A percentile compares a stretch with the other conserved stretches of the same genome.
These are phyloP conservation scores for Apiospora kogelbergensis DNA, from an alignment of 2,329 filamentous ascomycete genomes.

Conservation along the genomic window DNA sequence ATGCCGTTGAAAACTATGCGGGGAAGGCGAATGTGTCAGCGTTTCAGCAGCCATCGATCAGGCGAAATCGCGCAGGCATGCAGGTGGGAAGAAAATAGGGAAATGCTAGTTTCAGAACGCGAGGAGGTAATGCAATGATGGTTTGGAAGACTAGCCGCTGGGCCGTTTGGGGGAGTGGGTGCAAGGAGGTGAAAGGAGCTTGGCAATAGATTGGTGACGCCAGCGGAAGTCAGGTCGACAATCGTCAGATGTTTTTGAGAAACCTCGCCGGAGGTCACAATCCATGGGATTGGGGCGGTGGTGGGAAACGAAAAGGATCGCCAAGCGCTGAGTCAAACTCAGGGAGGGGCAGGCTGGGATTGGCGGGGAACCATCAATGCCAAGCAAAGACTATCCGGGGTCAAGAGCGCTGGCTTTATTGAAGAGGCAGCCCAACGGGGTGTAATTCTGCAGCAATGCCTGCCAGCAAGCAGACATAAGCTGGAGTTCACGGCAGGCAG, in stretches of 20 bases:
- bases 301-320: conserved; percentile 2
- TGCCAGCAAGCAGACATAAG: neutral
- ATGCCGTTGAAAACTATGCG: conserved; percentile 56
- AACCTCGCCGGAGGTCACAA: neutral
- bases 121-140: neutral
- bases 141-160: neutral
- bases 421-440: neutral
- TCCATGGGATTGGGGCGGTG: neutral
- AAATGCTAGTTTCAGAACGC: neutral
- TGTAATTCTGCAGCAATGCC: neutral
- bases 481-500: neutral
- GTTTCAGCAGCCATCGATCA: conserved; percentile 31
- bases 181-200: conserved; percentile 3
- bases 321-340: conserved; percentile 5
- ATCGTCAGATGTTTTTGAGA: conserved; percentile 10
- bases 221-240: conserved; percentile 10
- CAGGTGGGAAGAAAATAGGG: neutral
- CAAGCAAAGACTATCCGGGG: neutral
- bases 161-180: neutral
- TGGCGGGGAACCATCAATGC: conserved; percentile 1
- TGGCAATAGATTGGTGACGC: conserved; percentile 2
- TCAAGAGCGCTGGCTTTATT: neutral
- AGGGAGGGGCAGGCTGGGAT: neutral
- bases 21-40: conserved; percentile 32
- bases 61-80: neutral